phyloP scores from a whole-genome alignment of 164 flowering plant species.

The Magnolia officinalis region DNA sequence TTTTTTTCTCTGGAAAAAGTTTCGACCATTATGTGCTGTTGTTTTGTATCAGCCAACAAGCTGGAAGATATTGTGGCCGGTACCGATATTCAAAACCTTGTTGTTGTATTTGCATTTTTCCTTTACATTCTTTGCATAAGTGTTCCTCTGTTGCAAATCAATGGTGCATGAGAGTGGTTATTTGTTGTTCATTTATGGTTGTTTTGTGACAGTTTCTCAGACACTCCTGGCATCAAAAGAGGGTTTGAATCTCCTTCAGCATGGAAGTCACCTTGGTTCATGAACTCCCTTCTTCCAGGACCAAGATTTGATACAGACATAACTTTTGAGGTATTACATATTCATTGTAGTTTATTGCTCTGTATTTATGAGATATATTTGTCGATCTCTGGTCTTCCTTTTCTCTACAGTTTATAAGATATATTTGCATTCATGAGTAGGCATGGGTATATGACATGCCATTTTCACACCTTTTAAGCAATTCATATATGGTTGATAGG shows the following conservation, averaged over 20 bases:
- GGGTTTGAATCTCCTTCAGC: slow-evolving; percentile 91
- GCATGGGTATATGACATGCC: too few relatives aligned
- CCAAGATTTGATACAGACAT: slow-evolving; percentile 73
- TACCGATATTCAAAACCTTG: too few relatives aligned
- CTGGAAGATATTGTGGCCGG: too few relatives aligned
- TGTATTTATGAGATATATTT: neutral
- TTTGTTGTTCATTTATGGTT: neutral
- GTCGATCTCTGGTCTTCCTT: neutral
- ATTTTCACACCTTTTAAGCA: too few relatives aligned
- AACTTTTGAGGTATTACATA: slow-evolving; percentile 60
- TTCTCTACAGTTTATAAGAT: too few relatives aligned
- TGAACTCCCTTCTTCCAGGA: slow-evolving; percentile 61
- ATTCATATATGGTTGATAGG: too few relatives aligned
- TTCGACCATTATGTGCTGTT: too few relatives aligned
- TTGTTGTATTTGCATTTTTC: too few relatives aligned
- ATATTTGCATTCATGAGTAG: too few relatives aligned
- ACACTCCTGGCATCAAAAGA: slow-evolving; percentile 64
- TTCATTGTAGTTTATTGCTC: neutral
- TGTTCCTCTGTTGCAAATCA: neutral
- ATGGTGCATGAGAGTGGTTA: neutral
- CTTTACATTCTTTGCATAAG: neutral
- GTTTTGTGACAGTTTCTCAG: slow-evolving; percentile 48
- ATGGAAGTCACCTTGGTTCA: slow-evolving; percentile 96
- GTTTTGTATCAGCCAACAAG: too few relatives aligned
- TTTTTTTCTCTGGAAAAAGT: too few relatives aligned